Evolutionary conservation across 1,139 yeast species (phyloP).

Genomic region (Saccharomyces hybrid): DNA sequence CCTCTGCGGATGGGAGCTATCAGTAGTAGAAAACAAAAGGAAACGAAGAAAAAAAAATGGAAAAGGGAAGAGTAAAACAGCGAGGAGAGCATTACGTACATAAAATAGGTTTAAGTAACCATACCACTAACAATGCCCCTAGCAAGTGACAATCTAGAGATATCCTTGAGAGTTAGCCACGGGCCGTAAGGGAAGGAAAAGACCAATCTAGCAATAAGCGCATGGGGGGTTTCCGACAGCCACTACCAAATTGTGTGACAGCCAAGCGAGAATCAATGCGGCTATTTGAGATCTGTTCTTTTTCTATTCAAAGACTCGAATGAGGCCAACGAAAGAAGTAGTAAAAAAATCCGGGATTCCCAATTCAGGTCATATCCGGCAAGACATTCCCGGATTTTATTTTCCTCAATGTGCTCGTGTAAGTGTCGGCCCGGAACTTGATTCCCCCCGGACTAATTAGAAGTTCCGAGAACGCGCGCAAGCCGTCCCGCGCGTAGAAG

Average conservation of each 20-base stretch:
- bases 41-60: not conserved
- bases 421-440: not conserved
- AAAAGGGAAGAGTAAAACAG: not conserved
- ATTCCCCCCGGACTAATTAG: not conserved
- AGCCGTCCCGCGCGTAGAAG: not conserved
- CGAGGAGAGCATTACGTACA: not conserved
- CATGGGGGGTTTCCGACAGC: not conserved
- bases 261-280: constrained; percentile 1
- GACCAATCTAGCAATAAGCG: not conserved
- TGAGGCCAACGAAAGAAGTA: not conserved
- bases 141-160: not conserved
- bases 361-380: not conserved
- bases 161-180: not conserved
- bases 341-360: not conserved
- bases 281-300: not conserved
- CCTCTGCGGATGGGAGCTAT: not conserved
- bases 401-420: not conserved
- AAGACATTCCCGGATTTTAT: not conserved
- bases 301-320: not conserved
- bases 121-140: not conserved
- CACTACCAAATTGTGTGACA: not conserved
- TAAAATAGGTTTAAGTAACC: not conserved
- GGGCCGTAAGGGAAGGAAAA: not conserved
- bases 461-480: not conserved
- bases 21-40: not conserved